Evolutionary conservation across 768 basidiomycete species (phyloP), one percentile per base, ranked within the genome.

Genomic region (Serendipita vermifera): DNA sequence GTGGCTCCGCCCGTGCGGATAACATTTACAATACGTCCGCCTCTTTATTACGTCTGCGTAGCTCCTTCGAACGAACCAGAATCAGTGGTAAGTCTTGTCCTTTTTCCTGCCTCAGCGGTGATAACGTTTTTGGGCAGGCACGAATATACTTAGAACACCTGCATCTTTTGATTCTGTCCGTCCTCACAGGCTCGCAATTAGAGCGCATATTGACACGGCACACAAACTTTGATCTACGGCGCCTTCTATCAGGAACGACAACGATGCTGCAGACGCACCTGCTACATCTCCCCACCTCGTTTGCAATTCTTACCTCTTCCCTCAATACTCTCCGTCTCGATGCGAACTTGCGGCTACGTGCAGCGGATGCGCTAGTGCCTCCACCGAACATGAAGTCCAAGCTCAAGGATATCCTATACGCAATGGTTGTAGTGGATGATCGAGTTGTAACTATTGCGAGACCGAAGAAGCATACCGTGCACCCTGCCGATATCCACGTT

Each of bases 1-100:
- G 86, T 87, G 62, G 81, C 86, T 53, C 91, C 90, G 27, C 71
- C 72, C n/a, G 79, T 82, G 3, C 77, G 82, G 51, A 94, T 99
- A 57, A 83, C 85, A 0, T 94, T 99, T 67, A 69, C 93, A 5
- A 75, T 93, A 48, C 81, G 91, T 29, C 66, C 87, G 4, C 96
- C 96, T 3, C 70, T 99, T 17, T 98, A 97, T 69, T 88, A 93
- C 64, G 90, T 84, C 27, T 93, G 87, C 60, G 83, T 82, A 11
- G 92, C 90, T 20, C 81, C 85, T 9, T 94, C 89, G 88, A 87
- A 87, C 11, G 96, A 98, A 69, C 94, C 96, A 0, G 96, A 97
- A 69, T 88, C 86, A 59, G 83, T 97, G 60, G 93, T 97, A 71
- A 71, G 89, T 73, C 54, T 11, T 15, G 20, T n/a, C 27, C 35